Evolutionary conservation across 768 basidiomycete species (phyloP), one percentile per base, ranked within the genome.

Genomic region (Suillus lakei): DNA sequence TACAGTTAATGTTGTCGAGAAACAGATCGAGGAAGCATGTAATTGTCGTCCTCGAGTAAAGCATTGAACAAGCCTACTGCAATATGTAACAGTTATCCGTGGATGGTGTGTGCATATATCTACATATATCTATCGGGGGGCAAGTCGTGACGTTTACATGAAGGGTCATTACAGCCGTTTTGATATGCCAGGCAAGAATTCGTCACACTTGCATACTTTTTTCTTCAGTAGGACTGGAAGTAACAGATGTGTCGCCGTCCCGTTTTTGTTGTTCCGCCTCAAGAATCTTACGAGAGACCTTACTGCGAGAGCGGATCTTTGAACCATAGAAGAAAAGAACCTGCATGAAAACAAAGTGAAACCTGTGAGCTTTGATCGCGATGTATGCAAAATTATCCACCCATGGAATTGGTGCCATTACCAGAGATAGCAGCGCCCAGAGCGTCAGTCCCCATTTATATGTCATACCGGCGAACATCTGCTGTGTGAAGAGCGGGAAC

Each of bases 401-500:
- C 59, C 75, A 84, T 15, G 83, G 84, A 16, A 83, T 80, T 12
- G 81, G 76, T 12, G 79, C 77, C 72, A 88, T 79, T n/a, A 81
- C 32, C 10, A 78, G 67, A 0, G 80, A 83, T 13, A 87, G 70
- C 54, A 74, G 64, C 0, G 71, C 82, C 64, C 82, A 82, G 8
- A 84, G 67, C 18, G 79, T 80, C 67, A 78, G 78, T n/a, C 77
- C 84, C 82, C 86, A 86, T 50, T 80, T 80, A 51, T 84, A 83
- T 39, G 83, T 84, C 60, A 88, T 72, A 1, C 71, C 54, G 16
- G 74, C 71, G 68, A 82, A 86, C 81, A 87, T 80, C 66, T 76
- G 77, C 21, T 74, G 65, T 2, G 82, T 82, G 73, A 87, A 84
- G 9, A 88, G 76, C 3, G 85, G 82, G 76, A 88, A 86, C 13